These are phyloP conservation scores for Bifiguratus adelaidae DNA, from an alignment of 192 early-diverging fungal species.

Conservation along the genomic window DNA sequence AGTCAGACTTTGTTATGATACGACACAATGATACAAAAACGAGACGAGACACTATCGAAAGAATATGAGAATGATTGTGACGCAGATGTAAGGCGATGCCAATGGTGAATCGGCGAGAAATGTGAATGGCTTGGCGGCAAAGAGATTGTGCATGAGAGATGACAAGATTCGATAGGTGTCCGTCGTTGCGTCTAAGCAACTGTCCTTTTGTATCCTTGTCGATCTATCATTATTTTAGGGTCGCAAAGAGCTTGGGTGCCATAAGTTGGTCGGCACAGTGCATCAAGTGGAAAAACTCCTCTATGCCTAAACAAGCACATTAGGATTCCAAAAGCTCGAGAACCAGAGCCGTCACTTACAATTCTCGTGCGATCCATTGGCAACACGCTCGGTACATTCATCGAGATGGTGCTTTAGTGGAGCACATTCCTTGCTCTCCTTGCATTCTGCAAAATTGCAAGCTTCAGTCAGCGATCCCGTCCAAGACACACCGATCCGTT, in stretches of 20 bases:
- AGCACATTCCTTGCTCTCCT: slow-evolving; percentile 47
- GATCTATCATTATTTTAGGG: slow-evolving; percentile 49
- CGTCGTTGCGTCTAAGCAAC: too few species aligned
- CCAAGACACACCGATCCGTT: background rate
- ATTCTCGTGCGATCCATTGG: slow-evolving; percentile 60
- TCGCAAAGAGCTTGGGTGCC: slow-evolving; percentile 49
- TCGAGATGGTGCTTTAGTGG: slow-evolving; percentile 67
- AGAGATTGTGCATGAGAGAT: too few species aligned
- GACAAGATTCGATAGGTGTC: too few species aligned
- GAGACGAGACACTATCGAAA: too few species aligned
- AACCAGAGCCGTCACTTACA: slow-evolving; percentile 26
- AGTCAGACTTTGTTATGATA: too few species aligned
- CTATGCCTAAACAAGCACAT: slow-evolving; percentile 45
- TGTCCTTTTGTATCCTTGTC: too few species aligned
- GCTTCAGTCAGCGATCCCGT: slow-evolving; percentile 3
- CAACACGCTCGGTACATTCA: slow-evolving; percentile 66
- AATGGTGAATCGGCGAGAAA: too few species aligned
- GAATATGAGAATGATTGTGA: too few species aligned
- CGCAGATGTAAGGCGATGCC: too few species aligned
- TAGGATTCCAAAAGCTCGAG: background rate
- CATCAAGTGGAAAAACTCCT: slow-evolving; percentile 75
- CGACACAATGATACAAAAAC: too few species aligned
- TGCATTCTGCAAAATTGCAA: slow-evolving; percentile 36
- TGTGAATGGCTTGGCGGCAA: too few species aligned
- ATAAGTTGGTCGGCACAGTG: slow-evolving; percentile 66